These are phyloP conservation scores for Daedaleopsis nitida DNA, from an alignment of 768 basidiomycete species.

Conservation along the genomic window DNA sequence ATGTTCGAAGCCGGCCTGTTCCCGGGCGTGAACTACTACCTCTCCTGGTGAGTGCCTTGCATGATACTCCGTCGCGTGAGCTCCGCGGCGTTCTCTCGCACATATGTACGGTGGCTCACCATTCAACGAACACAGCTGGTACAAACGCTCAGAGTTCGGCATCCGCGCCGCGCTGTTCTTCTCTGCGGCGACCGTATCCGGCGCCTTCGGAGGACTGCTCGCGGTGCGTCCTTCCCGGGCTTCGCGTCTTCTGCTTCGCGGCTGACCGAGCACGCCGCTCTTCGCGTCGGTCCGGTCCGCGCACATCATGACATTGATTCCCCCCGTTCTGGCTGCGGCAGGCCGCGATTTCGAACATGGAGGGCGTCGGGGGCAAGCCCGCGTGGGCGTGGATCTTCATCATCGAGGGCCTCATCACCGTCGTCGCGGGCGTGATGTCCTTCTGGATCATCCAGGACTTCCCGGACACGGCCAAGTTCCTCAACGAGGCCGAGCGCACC, in stretches of 20 bases:
- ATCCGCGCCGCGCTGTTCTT: conserved; percentile 50
- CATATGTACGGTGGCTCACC: conserved; percentile 8
- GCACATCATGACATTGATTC: not conserved
- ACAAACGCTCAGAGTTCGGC: conserved; percentile 77
- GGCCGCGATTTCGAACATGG: conserved; percentile 71
- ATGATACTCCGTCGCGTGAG: not conserved
- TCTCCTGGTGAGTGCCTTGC: conserved; percentile 57
- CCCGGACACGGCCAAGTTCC: conserved; percentile 78
- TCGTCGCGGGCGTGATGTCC: conserved; percentile 63
- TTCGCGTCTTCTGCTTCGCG: not conserved
- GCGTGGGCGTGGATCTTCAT: conserved; percentile 79
- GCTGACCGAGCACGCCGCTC: not conserved
- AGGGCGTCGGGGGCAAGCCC: conserved; percentile 66
- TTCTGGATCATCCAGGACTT: conserved; percentile 85
- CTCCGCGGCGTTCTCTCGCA: conserved; percentile 9
- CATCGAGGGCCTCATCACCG: conserved; percentile 66
- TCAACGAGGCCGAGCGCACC: conserved; percentile 69
- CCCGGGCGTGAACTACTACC: conserved; percentile 64
- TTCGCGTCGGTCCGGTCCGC: not conserved
- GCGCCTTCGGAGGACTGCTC: conserved; percentile 80
- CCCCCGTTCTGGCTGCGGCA: conserved; percentile 14
- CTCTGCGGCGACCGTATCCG: conserved; percentile 72
- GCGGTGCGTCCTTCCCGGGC: conserved; percentile 44
- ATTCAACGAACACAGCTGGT: conserved; percentile 45
- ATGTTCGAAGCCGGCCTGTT: conserved; percentile 66